phyloP scores from a whole-genome alignment of 441 rosid species.

The Omphalea diandra region DNA sequence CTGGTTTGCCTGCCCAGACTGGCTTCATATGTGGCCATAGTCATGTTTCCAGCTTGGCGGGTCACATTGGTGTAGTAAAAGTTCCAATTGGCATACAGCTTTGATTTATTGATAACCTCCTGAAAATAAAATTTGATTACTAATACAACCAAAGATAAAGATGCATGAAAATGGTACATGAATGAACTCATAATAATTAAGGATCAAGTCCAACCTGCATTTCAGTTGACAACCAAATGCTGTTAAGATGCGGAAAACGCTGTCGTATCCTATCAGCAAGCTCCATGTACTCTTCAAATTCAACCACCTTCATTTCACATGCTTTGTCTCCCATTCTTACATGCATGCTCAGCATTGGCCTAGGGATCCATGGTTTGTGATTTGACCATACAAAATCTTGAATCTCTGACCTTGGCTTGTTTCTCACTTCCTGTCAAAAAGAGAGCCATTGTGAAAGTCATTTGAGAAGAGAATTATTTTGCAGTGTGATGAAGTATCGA shows the following conservation, averaged over 20 bases:
- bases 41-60: constrained; percentile 74
- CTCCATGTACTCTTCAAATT: constrained; percentile 64
- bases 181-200: neutral
- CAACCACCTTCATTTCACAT: constrained; percentile 82
- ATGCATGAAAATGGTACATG: neutral
- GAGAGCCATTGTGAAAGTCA: neutral
- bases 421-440: constrained; percentile 31
- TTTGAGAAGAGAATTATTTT: neutral
- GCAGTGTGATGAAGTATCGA: neutral
- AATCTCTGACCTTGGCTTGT: constrained; percentile 44
- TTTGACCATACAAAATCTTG: constrained; percentile 78
- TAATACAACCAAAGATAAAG: neutral
- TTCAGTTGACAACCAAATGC: constrained; percentile 90
- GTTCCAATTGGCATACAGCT: constrained; percentile 51
- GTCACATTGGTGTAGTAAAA: constrained; percentile 76
- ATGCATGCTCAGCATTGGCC: constrained; percentile 89
- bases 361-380: constrained; percentile 84
- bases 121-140: constrained; percentile 21
- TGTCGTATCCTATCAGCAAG: constrained; percentile 60
- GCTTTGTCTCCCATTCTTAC: constrained; percentile 99
- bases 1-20: constrained; percentile 91
- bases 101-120: constrained; percentile 70
- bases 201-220: constrained; percentile 55
- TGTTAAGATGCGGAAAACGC: constrained; percentile 66
- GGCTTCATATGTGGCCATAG: constrained; percentile 81